Base-by-base conservation (phyloP, 495 filamentous ascomycete genomes). In the Xylaria nigripes region DNA sequence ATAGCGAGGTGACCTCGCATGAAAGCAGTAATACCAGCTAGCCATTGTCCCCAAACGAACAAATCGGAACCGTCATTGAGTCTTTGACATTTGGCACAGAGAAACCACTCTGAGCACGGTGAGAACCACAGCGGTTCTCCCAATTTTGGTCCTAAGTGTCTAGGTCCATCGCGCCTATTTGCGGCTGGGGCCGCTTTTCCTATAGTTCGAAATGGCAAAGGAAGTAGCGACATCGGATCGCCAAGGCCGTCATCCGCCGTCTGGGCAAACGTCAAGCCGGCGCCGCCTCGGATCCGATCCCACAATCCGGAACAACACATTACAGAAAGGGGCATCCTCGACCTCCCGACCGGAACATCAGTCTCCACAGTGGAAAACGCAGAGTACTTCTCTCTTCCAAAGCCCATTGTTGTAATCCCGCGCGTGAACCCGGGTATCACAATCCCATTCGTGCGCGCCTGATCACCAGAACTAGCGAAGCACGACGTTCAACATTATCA, bases 401-500 rank as follows among this genome's bases (percentile, higher is more conserved):
- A 60, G 22, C 60, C 61, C 15, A 55, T 59, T 25, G 41, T 61
- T n/a, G n/a, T n/a, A 12, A 57, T 62, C 15, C 62, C 65, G n/a
- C 62, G 65, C 42, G 23, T 65, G 29, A 25, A 50, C 19, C 55
- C 60, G 24, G 62, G 61, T 1, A 25, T 34, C 16, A 48, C 50
- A 16, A 42, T 61, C 21, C 59, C 62, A 34, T 67, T 64, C 24
- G 55, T 58, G 24, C 59, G 64, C 15, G 59, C 54, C 2, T 61
- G 60, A 57, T 52, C 48, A 2, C 57, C 51, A 10, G 48, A 54
- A 29, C 51, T 64, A 16, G 55, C 52, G 19, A 38, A 54, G 12
- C 59, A 59, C 43, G 59, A 25, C 22, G 40, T 67, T 62, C 27
- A 67, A 67, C 45, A 40, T 59, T 12, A 43, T 64, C 43, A 60